A percentile compares a stretch with the other conserved stretches of the same genome.
Conservation (phyloP, 139 green algal genomes). For the Haematococcus sp. region DNA sequence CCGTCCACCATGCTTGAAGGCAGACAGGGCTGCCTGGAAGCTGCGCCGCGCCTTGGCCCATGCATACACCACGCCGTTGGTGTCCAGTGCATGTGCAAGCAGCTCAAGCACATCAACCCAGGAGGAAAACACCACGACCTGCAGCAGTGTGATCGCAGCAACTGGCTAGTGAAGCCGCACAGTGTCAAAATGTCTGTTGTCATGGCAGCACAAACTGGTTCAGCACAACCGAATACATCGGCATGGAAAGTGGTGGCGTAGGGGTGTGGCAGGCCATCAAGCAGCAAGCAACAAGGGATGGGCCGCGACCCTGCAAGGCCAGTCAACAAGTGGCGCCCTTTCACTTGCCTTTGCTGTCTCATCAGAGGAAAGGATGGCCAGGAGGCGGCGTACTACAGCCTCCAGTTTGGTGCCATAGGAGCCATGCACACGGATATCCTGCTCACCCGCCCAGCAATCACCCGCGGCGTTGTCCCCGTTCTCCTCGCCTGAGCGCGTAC, state of each 20-base stretch:
- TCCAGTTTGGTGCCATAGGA: conserved; percentile 85
- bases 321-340: too few relatives aligned
- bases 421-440: conserved; percentile 48
- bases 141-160: not conserved
- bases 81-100: conserved; percentile 54
- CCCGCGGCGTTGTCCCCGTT: not conserved
- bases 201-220: not conserved
- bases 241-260: too few relatives aligned
- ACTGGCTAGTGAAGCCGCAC: too few relatives aligned
- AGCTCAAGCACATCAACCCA: conserved; percentile 84
- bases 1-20: conserved; percentile 44
- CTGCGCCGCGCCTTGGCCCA: conserved; percentile 34
- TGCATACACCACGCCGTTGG: conserved; percentile 54
- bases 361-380: conserved; percentile 41
- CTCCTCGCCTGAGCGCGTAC: too few relatives aligned
- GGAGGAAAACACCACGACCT: conserved; percentile 77
- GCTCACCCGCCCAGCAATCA: conserved; percentile 32
- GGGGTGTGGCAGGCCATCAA: too few relatives aligned
- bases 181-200: too few relatives aligned
- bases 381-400: conserved; percentile 71
- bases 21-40: conserved; percentile 53
- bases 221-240: not conserved
- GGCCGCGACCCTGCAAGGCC: too few relatives aligned
- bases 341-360: conserved; percentile 32
- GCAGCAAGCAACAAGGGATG: too few relatives aligned